Evolutionary conservation across 768 basidiomycete species (phyloP).

Genomic region (Serendipita vermifera): DNA sequence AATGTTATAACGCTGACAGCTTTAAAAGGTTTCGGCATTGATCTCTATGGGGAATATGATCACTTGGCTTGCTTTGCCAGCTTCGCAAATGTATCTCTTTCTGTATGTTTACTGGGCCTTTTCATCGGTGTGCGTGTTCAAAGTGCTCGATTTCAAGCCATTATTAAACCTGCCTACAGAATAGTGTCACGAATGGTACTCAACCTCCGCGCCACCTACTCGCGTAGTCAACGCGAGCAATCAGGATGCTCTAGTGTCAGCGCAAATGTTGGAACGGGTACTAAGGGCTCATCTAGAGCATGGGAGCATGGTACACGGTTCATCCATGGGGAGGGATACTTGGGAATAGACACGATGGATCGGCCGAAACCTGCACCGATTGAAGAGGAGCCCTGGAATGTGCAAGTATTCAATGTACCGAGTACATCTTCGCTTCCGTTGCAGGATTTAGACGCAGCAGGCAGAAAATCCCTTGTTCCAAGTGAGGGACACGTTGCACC

Average conservation of each 20-base stretch:
- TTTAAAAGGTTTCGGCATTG: neutral
- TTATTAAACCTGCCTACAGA: neutral
- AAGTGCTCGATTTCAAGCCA: neutral
- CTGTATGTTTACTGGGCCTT: slow-evolving; percentile 6
- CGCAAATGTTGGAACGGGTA: neutral
- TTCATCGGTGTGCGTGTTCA: neutral
- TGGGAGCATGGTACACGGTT: neutral
- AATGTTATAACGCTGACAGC: too few relatives aligned
- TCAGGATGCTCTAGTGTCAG: neutral
- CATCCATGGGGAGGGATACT: neutral
- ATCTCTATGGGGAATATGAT: neutral
- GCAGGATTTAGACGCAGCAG: too few relatives aligned
- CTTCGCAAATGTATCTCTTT: neutral
- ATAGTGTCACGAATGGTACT: neutral
- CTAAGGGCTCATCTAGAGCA: neutral
- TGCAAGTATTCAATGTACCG: too few relatives aligned
- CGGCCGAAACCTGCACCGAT: too few relatives aligned
- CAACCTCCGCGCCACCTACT: neutral
- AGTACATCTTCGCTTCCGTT: too few relatives aligned
- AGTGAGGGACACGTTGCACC: too few relatives aligned
- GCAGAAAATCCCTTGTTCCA: too few relatives aligned
- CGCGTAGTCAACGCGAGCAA: neutral
- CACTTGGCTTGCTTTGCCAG: neutral
- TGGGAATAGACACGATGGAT: neutral
- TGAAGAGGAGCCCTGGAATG: too few relatives aligned